These are phyloP conservation scores for Phytophthora cryptogea DNA, from an alignment of 352 stramenopile species.

Conservation along the genomic window DNA sequence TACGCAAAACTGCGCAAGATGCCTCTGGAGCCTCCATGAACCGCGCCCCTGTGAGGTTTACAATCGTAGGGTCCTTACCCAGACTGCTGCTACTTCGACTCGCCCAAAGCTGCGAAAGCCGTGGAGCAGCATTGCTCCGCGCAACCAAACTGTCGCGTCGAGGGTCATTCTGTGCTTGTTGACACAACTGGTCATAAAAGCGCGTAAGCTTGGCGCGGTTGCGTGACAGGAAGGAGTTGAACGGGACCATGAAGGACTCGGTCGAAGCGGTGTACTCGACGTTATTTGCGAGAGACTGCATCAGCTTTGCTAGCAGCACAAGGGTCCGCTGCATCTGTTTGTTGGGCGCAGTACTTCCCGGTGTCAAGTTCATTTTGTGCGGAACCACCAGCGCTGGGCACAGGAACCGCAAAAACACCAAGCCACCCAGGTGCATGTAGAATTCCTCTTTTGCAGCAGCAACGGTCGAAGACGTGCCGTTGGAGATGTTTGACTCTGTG, in stretches of 20 bases:
- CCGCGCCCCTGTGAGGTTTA: slow-evolving; percentile 43
- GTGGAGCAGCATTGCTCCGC: slow-evolving; percentile 57
- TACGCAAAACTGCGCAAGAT: slow-evolving; percentile 48
- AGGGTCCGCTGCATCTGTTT: slow-evolving; percentile 68
- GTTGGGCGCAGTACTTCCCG: slow-evolving; percentile 38
- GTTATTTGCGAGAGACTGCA: slow-evolving; percentile 84
- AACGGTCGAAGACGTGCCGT: slow-evolving; percentile 24
- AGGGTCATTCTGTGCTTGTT: slow-evolving; percentile 64
- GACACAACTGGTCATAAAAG: slow-evolving; percentile 82
- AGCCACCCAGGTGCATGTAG: slow-evolving; percentile 71
- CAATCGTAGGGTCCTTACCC: slow-evolving; percentile 37
- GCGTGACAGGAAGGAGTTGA: slow-evolving; percentile 67
- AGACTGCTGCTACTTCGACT: slow-evolving; percentile 41
- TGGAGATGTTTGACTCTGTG: slow-evolving; percentile 26
- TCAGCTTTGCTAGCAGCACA: slow-evolving; percentile 78
- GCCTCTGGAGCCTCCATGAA: slow-evolving; percentile 50
- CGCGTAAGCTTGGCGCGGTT: slow-evolving; percentile 62
- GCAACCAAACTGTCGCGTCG: slow-evolving; percentile 67
- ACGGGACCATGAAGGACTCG: slow-evolving; percentile 81
- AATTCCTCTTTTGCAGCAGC: slow-evolving; percentile 67
- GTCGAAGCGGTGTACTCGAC: slow-evolving; percentile 62
- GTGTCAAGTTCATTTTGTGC: slow-evolving; percentile 73
- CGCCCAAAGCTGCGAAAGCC: slow-evolving; percentile 68
- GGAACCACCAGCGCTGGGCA: slow-evolving; percentile 78
- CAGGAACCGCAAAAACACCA: slow-evolving; percentile 81